Evolutionary conservation across 306 rosid species (phyloP).

Genomic region (Cucumis cinereus): DNA sequence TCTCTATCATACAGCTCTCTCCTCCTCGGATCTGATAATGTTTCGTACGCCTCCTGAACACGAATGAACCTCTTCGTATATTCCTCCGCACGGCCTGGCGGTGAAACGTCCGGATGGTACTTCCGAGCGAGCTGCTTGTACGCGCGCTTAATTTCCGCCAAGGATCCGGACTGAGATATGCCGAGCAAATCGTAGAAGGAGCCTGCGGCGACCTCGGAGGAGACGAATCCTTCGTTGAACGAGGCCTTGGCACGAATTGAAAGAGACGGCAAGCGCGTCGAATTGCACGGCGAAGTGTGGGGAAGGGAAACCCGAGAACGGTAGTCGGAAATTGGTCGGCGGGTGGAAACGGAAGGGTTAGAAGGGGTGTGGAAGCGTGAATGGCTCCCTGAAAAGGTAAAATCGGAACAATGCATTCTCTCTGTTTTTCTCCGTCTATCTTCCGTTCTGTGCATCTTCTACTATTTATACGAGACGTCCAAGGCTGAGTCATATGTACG

Average conservation of each 20-base stretch:
- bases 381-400: slow-evolving; percentile 35
- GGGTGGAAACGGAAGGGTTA: neutral
- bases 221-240: slow-evolving; percentile 21
- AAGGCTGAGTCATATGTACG: neutral
- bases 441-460: neutral
- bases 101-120: slow-evolving; percentile 92
- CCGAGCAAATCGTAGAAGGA: slow-evolving; percentile 75
- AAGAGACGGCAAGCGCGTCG: slow-evolving; percentile 15
- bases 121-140: slow-evolving; percentile 75
- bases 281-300: neutral
- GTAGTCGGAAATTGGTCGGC: neutral
- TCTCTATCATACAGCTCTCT: slow-evolving; percentile 61
- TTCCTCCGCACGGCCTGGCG: slow-evolving; percentile 73
- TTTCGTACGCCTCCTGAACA: slow-evolving; percentile 88
- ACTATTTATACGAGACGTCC: neutral
- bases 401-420: slow-evolving; percentile 39
- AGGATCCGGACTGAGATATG: slow-evolving; percentile 49
- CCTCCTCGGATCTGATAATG: slow-evolving; percentile 55
- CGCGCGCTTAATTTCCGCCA: slow-evolving; percentile 61
- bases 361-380: slow-evolving; percentile 32
- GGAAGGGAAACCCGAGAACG: neutral
- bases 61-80: slow-evolving; percentile 59
- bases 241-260: slow-evolving; percentile 28
- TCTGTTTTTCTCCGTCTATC: neutral
- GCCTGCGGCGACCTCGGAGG: slow-evolving; percentile 11